Base-by-base conservation (phyloP, 176 grass and related monocot genomes). In the Elymus sibiricus region DNA sequence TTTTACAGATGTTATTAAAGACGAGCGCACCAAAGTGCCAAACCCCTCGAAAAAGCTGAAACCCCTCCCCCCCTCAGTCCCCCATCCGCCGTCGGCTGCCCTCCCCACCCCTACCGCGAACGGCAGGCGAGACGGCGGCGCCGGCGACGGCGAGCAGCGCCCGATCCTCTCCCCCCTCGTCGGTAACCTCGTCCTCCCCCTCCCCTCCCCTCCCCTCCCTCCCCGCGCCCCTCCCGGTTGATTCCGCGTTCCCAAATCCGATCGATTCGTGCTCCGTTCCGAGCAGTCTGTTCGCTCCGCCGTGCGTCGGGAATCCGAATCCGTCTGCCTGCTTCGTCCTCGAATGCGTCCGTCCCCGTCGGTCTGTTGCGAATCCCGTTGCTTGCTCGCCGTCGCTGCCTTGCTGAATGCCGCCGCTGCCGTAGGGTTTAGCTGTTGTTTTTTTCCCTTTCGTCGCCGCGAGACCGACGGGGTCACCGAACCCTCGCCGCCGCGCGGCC, bases 1-100 rank as follows among this genome's bases (percentile, higher is more conserved):
- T 44, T 37, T 37, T 7, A 37, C 35, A 37, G 49, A 53, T 19
- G 49, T 53, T 53, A 19, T 19, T 58, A 56, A 31, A 1, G 17
- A 25, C 26, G 22, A 21, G 34, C 35, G 19, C 21, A 40, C 67
- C 34, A 9, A 29, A 77, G 37, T 70, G 32, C 69, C 70, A 71
- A 89, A 67, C 77, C 82, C 77, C 51, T 77, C n/a, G 35, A 77
- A 86, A 86, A 70, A 25, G 73, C 19, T 6, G 73, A 76, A 76
- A 76, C 73, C 73, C 84, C 76, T 46, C 19, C 49, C 49, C 49
- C 49, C 47, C 29, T 51, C 15, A 49, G 46, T 4, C 38, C 29
- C 44, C 27, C 32, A 63, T 77, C 78, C 39, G 49, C 82, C 64
- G 77, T 78, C 44, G 26, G 72, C 72, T 77, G 74, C 63, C 51